These are phyloP conservation scores for Pseudohalonectria lignicola DNA, from an alignment of 2,329 filamentous ascomycete species.

Conservation along the genomic window DNA sequence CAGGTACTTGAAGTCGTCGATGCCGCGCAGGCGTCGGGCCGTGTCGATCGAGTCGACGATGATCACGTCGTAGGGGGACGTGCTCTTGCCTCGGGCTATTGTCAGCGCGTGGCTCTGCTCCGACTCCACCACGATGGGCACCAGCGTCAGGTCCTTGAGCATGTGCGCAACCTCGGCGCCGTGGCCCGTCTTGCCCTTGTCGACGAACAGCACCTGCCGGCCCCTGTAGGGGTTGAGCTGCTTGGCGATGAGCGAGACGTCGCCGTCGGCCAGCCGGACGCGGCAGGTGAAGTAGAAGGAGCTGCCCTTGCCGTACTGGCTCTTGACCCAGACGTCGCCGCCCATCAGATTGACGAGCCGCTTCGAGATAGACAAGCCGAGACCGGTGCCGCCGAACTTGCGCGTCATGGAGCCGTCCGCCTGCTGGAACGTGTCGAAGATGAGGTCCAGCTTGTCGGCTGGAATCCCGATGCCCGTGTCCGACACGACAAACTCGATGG, in stretches of 20 bases:
- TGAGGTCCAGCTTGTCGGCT: slow-evolving; percentile 87
- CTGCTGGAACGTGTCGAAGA: slow-evolving; percentile 98
- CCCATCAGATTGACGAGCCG: slow-evolving; percentile 93
- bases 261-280: slow-evolving; percentile 72
- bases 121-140: slow-evolving; percentile 77
- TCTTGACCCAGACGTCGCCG: slow-evolving; percentile 92
- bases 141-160: slow-evolving; percentile 67
- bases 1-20: slow-evolving; percentile 96
- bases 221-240: slow-evolving; percentile 84
- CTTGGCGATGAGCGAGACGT: slow-evolving; percentile 67
- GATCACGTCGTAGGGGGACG: slow-evolving; percentile 77
- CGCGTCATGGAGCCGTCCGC: slow-evolving; percentile 93
- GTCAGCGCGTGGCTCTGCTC: slow-evolving; percentile 51
- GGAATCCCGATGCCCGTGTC: slow-evolving; percentile 97
- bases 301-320: slow-evolving; percentile 81
- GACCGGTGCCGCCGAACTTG: slow-evolving; percentile 89
- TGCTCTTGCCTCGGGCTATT: slow-evolving; percentile 37
- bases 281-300: slow-evolving; percentile 95
- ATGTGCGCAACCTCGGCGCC: slow-evolving; percentile 68
- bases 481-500: slow-evolving; percentile 89
- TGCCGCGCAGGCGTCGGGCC: slow-evolving; percentile 70
- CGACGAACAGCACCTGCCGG: slow-evolving; percentile 88
- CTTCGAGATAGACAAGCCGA: slow-evolving; percentile 91
- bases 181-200: slow-evolving; percentile 73
- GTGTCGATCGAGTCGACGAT: slow-evolving; percentile 91